Evolutionary conservation across 768 basidiomycete species (phyloP).

Genomic region (Candolleomyces aberdarensis): DNA sequence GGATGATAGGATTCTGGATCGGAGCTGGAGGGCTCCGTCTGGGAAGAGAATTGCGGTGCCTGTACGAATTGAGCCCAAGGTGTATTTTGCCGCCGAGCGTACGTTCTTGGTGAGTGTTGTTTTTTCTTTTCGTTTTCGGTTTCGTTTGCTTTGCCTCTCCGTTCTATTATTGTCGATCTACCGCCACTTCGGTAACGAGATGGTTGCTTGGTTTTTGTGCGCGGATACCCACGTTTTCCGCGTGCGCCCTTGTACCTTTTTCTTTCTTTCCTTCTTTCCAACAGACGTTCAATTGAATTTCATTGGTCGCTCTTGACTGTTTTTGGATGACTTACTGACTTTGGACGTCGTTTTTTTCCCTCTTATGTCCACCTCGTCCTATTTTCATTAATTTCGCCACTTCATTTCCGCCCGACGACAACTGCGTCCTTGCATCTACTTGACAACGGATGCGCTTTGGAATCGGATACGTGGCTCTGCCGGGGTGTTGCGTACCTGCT

Average conservation of each 20-base stretch:
- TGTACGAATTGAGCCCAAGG: slow-evolving; percentile 97
- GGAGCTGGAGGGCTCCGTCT: slow-evolving; percentile 72
- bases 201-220: no score
- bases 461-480: neutral
- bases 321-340: slow-evolving; percentile 1
- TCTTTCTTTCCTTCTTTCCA: neutral
- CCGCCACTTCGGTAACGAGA: no score
- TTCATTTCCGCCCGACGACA: neutral
- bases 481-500: neutral
- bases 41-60: slow-evolving; percentile 93
- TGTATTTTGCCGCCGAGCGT: slow-evolving; percentile 93
- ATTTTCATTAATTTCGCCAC: neutral
- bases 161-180: no score
- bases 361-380: neutral
- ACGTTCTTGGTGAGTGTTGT: slow-evolving; percentile 78
- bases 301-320: neutral
- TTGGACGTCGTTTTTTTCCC: neutral
- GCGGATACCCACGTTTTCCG: no score
- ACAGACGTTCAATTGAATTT: neutral
- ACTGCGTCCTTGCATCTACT: neutral
- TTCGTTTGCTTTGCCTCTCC: neutral
- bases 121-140: neutral
- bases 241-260: no score
- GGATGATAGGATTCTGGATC: slow-evolving; percentile 56
- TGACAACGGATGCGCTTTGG: no score